A percentile compares a stretch with the other conserved stretches of the same genome.
Evolutionary conservation across 2,329 filamentous ascomycete genomes (phyloP).

Genomic region (Coniochaeta sp.): DNA sequence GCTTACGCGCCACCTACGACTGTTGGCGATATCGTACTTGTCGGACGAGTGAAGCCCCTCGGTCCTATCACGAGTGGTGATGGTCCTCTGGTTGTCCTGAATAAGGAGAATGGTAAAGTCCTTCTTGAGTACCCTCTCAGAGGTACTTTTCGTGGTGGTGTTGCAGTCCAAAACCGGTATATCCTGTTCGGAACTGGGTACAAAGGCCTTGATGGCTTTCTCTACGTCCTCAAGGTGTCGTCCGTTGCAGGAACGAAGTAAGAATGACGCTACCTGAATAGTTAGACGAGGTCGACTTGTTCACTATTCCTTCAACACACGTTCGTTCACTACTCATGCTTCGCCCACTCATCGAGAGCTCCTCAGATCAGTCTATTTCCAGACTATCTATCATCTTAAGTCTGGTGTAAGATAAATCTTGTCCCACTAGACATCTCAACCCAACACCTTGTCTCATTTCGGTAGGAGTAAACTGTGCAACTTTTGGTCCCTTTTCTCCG

Average conservation of each 20-base stretch:
- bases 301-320: no score
- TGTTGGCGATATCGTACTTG: conserved; percentile 10
- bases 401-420: background rate
- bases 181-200: conserved; percentile 12
- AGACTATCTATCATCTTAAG: no score
- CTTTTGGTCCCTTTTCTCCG: background rate
- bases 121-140: conserved; percentile 5
- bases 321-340: no score
- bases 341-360: no score
- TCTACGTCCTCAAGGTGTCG: background rate
- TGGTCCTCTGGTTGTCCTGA: conserved; percentile 1
- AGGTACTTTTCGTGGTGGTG: conserved; percentile 3
- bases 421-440: background rate
- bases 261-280: background rate
- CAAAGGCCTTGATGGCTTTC: background rate
- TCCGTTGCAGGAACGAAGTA: background rate
- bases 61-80: background rate
- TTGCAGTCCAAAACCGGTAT: conserved; percentile 8
- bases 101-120: conserved; percentile 5
- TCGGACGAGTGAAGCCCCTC: conserved; percentile 1
- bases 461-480: background rate
- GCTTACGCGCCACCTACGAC: conserved; percentile 8
- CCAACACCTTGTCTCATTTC: background rate
- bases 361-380: no score
- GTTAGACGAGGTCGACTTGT: no score